These are phyloP conservation scores for Suillus discolor DNA, from an alignment of 768 basidiomycete species.

Conservation along the genomic window DNA sequence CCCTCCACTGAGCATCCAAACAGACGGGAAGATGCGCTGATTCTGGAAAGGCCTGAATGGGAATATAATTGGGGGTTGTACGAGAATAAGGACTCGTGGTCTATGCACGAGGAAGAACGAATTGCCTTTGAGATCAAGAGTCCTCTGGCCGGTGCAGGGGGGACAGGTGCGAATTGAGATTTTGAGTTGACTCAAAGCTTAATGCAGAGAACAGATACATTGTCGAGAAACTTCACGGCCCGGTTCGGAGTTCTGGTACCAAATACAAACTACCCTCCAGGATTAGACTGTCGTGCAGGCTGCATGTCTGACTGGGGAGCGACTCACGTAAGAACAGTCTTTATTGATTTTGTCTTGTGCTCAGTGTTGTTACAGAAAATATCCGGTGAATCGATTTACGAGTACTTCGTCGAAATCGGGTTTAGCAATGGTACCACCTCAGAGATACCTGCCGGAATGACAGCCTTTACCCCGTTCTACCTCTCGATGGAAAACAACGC, in stretches of 20 bases:
- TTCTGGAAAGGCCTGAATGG: not conserved
- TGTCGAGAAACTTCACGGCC: not conserved
- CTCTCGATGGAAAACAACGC: not conserved
- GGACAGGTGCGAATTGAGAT: not conserved
- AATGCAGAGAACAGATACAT: not conserved
- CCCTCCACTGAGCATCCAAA: not conserved
- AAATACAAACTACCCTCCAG: constrained; percentile 25
- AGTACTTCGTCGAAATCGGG: constrained; percentile 20
- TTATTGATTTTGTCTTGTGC: not conserved
- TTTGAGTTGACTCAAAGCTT: constrained; percentile 7
- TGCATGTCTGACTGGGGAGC: not conserved
- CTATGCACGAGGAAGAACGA: constrained; percentile 21
- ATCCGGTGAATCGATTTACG: constrained; percentile 12
- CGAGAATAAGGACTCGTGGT: constrained; percentile 20
- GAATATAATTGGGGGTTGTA: not conserved
- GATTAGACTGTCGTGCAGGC: constrained; percentile 7
- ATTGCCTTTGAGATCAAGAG: constrained; percentile 19
- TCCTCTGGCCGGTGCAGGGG: not conserved
- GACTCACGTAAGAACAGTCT: not conserved
- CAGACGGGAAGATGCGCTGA: constrained; percentile 5
- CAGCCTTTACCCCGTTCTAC: constrained; percentile 18
- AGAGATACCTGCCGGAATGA: constrained; percentile 23
- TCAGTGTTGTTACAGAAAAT: not conserved
- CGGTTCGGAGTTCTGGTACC: constrained; percentile 21
- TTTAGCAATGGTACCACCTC: constrained; percentile 22